Evolutionary conservation across 2,329 filamentous ascomycete genomes (phyloP), one percentile per base, ranked within the genome.

Genomic region (Biscogniauxia mediterranea): DNA sequence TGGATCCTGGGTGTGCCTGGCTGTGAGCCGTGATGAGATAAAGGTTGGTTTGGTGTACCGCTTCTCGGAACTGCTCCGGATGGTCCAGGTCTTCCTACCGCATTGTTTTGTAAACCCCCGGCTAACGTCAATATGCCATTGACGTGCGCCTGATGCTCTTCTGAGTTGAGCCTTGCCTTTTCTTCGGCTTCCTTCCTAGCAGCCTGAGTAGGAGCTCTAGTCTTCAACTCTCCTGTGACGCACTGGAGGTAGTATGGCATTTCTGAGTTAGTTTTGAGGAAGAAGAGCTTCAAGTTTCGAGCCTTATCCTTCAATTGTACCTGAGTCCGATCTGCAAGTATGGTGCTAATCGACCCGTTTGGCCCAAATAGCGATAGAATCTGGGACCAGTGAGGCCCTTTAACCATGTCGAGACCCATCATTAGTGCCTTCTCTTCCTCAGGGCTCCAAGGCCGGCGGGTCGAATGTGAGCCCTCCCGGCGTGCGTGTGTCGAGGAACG

Each of bases 251-350:
- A 95, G 69, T 91, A 92, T 0, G 93, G 93, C 74, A 97, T 93
- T 70, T 97, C 93, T 5, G 92, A 93, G 57, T 92, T 92, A 19
- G 90, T 94, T 79, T 97, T 97, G 58, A 97, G 79, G 75, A 96
- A 96, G 78, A 95, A 96, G 0, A 97, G 78, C 75, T 96, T 97
- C 55, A 96, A 77, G 66, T 97, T 97, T 55, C 92, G 83, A 0
- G 92, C 92, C 76, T 97, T 97, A 73, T 97, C 92, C 75, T 97
- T 97, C 13, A 96, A 81, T 73, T 96, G 93, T 0, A 97, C 93
- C 71, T 97, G 92, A 52, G 93, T 96, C 38, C 92, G 85, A 72
- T 96, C 93, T 68, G 93, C 94, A 20, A 96, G 81, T 23, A 94
- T 90, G 68, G 94, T 89, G 54, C 88, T 93, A 23, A 94, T 85